A percentile compares a stretch with the other conserved stretches of the same genome.
These are phyloP conservation scores for Pichia sp. DNA, from an alignment of 1,139 yeast species.

Conservation along the genomic window DNA sequence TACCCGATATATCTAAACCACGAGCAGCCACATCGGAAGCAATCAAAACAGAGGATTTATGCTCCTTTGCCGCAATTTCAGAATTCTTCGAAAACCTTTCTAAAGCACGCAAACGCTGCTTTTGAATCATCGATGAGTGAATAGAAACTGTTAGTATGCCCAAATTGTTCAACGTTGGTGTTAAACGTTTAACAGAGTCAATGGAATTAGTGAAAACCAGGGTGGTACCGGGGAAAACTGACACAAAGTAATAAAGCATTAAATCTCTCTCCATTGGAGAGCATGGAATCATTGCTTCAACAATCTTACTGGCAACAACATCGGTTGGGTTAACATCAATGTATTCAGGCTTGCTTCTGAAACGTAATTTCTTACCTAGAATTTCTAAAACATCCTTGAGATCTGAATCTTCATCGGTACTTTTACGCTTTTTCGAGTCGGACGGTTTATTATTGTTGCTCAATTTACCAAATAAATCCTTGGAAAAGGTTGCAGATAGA, in stretches of 20 bases:
- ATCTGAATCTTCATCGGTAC: slow-evolving; percentile 41
- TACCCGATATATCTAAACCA: slow-evolving; percentile 88
- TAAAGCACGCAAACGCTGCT: slow-evolving; percentile 79
- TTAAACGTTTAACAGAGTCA: slow-evolving; percentile 84
- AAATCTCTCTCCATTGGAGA: slow-evolving; percentile 87
- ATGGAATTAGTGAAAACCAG: slow-evolving; percentile 91
- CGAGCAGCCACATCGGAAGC: slow-evolving; percentile 99
- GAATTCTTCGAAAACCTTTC: slow-evolving; percentile 65
- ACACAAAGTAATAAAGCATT: slow-evolving; percentile 78
- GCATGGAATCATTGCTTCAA: slow-evolving; percentile 89
- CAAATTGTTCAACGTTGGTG: slow-evolving; percentile 67
- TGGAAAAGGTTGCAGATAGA: slow-evolving; percentile 93
- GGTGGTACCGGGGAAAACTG: slow-evolving; percentile 85
- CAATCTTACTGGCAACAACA: slow-evolving; percentile 66
- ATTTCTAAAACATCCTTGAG: slow-evolving; percentile 43
- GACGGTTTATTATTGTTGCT: slow-evolving; percentile 36
- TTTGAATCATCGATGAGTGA: slow-evolving; percentile 94
- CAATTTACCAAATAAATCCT: slow-evolving; percentile 74
- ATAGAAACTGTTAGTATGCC: slow-evolving; percentile 72
- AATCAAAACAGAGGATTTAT: slow-evolving; percentile 65
- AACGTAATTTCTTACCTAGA: slow-evolving; percentile 54
- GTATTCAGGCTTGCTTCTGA: slow-evolving; percentile 55
- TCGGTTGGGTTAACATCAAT: slow-evolving; percentile 88
- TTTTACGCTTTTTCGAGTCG: slow-evolving; percentile 33
- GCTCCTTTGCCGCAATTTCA: slow-evolving; percentile 38